Conservation (phyloP, 2,329 filamentous ascomycete species). For the Blastomyces silverae region DNA sequence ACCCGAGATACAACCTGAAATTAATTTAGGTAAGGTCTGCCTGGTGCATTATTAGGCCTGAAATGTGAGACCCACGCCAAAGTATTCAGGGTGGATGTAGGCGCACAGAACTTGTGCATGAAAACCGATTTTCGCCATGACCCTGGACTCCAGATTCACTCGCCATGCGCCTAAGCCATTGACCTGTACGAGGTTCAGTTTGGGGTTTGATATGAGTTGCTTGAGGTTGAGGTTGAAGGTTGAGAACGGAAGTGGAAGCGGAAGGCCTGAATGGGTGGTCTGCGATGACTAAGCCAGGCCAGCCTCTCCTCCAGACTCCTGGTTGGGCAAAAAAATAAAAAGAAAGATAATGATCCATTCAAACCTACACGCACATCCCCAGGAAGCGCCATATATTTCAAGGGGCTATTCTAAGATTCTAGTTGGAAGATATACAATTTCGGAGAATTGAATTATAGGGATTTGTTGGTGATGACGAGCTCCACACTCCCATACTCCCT, state of each 20-base stretch:
- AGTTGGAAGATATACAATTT: too few species aligned
- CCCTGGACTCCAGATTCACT: neutral
- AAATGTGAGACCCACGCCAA: neutral
- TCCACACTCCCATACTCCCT: too few species aligned
- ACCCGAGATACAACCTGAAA: neutral
- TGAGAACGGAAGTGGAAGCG: neutral
- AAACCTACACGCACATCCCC: too few species aligned
- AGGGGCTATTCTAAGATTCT: too few species aligned
- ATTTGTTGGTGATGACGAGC: too few species aligned
- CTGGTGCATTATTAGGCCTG: neutral
- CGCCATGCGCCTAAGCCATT: neutral
- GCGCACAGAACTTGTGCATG: neutral
- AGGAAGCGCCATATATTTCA: too few species aligned
- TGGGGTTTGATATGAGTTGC: neutral
- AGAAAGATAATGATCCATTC: too few species aligned
- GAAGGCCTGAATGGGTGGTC: too few species aligned
- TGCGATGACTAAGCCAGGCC: too few species aligned
- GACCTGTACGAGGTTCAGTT: neutral
- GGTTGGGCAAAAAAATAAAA: too few species aligned
- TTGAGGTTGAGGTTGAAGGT: slow-evolving; percentile 3
- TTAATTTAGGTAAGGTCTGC: neutral
- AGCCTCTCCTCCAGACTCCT: too few species aligned
- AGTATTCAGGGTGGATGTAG: neutral
- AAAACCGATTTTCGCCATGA: neutral
- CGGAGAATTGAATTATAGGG: too few species aligned